phyloP scores from a whole-genome alignment of 2,329 filamentous ascomycete genomes.

The Ceratocystis diversiconidia region DNA sequence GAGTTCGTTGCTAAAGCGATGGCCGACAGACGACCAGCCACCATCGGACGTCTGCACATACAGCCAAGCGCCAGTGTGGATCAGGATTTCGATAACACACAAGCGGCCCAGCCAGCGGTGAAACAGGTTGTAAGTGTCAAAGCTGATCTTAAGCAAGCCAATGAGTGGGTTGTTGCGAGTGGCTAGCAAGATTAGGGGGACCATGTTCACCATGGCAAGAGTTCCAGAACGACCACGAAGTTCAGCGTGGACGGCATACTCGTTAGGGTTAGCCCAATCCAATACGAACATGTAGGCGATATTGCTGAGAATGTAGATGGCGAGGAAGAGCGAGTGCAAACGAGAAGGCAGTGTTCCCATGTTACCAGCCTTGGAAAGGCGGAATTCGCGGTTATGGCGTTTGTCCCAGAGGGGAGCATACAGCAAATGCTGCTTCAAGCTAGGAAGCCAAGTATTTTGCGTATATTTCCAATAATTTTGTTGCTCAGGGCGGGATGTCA shows the following conservation, averaged over 20 bases:
- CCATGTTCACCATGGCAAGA: conserved; percentile 61
- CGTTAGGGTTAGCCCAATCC: conserved; percentile 43
- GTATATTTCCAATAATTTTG: conserved; percentile 46
- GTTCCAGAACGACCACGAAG: conserved; percentile 56
- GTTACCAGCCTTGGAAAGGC: conserved; percentile 44
- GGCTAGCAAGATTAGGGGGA: conserved; percentile 59
- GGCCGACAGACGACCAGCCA: conserved; percentile 44
- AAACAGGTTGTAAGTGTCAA: conserved; percentile 70
- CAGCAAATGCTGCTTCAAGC: conserved; percentile 44
- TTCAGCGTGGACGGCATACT: conserved; percentile 45
- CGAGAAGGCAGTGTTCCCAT: conserved; percentile 52
- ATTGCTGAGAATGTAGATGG: conserved; percentile 46
- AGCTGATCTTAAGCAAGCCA: conserved; percentile 55
- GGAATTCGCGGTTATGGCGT: conserved; percentile 53
- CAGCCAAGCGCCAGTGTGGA: conserved; percentile 57
- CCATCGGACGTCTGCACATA: conserved; percentile 54
- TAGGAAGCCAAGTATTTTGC: conserved; percentile 47
- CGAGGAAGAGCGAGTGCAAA: conserved; percentile 44
- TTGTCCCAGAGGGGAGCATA: conserved; percentile 51
- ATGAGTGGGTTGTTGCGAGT: conserved; percentile 70
- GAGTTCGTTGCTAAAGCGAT: conserved; percentile 39
- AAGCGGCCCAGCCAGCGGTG: conserved; percentile 72
- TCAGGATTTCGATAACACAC: conserved; percentile 52
- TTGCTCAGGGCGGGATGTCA: conserved; percentile 37
- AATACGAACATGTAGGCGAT: conserved; percentile 47